Conservation (phyloP, 768 basidiomycete genomes). For the Russula griseocarnosa region DNA sequence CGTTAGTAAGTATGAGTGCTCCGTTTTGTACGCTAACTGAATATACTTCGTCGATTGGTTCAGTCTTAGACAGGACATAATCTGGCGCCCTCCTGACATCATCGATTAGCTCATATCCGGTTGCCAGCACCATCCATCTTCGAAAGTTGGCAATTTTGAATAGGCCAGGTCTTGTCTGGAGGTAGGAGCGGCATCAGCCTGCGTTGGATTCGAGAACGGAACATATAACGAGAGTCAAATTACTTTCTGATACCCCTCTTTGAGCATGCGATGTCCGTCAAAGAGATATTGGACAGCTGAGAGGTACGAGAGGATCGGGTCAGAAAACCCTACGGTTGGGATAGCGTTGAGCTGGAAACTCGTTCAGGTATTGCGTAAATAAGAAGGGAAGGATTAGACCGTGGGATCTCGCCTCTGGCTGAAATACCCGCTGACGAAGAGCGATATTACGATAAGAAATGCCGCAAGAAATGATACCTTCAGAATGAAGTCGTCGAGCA, state of each 20-base stretch:
- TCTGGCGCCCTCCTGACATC: neutral
- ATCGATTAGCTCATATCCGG: neutral
- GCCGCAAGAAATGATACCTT: neutral
- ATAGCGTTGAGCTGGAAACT: neutral
- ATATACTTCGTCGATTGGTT: neutral
- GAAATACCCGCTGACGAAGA: neutral
- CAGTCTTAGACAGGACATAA: neutral
- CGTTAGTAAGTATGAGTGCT: neutral
- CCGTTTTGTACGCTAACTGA: neutral
- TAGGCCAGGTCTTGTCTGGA: neutral
- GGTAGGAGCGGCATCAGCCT: neutral
- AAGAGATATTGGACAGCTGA: neutral
- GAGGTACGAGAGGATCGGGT: conserved; percentile 32
- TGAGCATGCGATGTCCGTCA: neutral
- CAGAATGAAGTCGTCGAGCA: neutral
- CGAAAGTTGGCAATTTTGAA: neutral
- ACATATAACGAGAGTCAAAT: neutral
- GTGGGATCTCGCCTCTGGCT: neutral
- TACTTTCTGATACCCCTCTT: conserved; percentile 5
- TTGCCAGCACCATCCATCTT: neutral
- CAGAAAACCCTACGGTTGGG: conserved; percentile 9
- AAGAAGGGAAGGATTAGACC: neutral
- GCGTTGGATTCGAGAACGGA: neutral
- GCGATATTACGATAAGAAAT: neutral
- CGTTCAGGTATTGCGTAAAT: neutral